phyloP scores from a whole-genome alignment of 139 green algal genomes.

The Nannochloris sp. region DNA sequence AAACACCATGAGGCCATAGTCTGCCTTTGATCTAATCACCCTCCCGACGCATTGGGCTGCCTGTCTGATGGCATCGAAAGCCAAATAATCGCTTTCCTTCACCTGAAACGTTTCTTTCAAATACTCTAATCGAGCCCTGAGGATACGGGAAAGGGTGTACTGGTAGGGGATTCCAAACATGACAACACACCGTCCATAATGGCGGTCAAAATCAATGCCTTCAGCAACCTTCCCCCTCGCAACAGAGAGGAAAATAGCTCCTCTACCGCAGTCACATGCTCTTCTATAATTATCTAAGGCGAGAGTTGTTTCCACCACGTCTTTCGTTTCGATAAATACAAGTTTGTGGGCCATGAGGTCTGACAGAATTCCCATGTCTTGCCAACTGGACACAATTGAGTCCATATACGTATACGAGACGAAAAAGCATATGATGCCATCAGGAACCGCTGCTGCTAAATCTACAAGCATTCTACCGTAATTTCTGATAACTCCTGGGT shows the following conservation, averaged over 20 bases:
- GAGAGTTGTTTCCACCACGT: slow-evolving; percentile 97
- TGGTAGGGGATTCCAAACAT: slow-evolving; percentile 98
- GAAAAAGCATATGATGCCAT: slow-evolving; percentile 96
- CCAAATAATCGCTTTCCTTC: slow-evolving; percentile 86
- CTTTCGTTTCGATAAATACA: slow-evolving; percentile 95
- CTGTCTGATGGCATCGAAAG: slow-evolving; percentile 95
- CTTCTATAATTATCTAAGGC: slow-evolving; percentile 96
- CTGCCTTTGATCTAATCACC: slow-evolving; percentile 94
- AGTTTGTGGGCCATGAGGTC: slow-evolving; percentile 94
- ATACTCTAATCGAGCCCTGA: slow-evolving; percentile 86
- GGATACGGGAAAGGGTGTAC: slow-evolving; percentile 80
- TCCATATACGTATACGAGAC: slow-evolving; percentile 99
- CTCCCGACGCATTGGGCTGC: slow-evolving; percentile 94
- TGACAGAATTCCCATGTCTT: slow-evolving; percentile 87
- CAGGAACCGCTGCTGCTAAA: slow-evolving; percentile 75
- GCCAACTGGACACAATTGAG: slow-evolving; percentile 80
- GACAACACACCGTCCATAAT: slow-evolving; percentile 85
- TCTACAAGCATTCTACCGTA: slow-evolving; percentile 91
- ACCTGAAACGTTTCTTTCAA: slow-evolving; percentile 85
- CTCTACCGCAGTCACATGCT: slow-evolving; percentile 92
- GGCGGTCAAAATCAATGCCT: slow-evolving; percentile 98
- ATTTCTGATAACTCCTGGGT: slow-evolving; percentile 69
- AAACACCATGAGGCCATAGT: slow-evolving; percentile 67
- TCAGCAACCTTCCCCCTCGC: slow-evolving; percentile 78
- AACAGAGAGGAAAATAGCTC: slow-evolving; percentile 88